Base-by-base conservation (phyloP, 371 early-diverging fungal genomes). In the Apophysomyces sp. region DNA sequence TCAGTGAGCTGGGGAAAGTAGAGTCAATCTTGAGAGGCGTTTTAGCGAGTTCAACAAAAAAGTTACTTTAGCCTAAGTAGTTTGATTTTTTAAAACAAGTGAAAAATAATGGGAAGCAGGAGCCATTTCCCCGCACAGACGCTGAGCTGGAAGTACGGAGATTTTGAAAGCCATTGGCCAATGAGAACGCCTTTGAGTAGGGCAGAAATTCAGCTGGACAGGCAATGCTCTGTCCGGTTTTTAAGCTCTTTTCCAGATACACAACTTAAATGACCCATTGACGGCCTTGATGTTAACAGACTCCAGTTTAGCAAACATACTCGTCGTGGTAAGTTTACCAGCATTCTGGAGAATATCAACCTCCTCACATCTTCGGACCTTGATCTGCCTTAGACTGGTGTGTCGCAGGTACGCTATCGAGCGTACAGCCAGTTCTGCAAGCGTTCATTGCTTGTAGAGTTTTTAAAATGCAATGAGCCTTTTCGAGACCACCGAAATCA, bases 261-360 rank as follows among this genome's bases (percentile, higher is more conserved):
- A 44, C 49, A 44, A 44, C 21, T 44, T 44, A 44, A 44, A 44
- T 44, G 49, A 44, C 49, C 49, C 49, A 44, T 44, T 44, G 24
- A 44, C 18, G 49, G 8, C 49, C 64, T 65, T 61, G 64, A 80
- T 80, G 81, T 71, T 80, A 37, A 67, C 76, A 55, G 77, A 80
- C 66, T 73, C 81, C 30, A 80, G 77, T 67, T 73, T 80, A 65
- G 76, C 81, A 36, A 80, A 80, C 60, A 80, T 80, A 65, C 69
- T 75, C 61, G 68, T 71, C 62, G 81, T 80, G 77, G 81, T 80
- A 75, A 70, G 66, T 51, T 55, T 21, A 12, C 3, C 16, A 37
- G 16, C 31, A 21, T 29, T 24, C 41, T 16, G 29, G 39, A 26
- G 58, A 5, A 24, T 21, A 11, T 29, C 24, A 13, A n/a, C 6